A percentile compares a stretch with the other conserved stretches of the same genome.
These are phyloP conservation scores for Chlamydomonas sp. DNA, from an alignment of 139 green algal genomes.

Conservation along the genomic window DNA sequence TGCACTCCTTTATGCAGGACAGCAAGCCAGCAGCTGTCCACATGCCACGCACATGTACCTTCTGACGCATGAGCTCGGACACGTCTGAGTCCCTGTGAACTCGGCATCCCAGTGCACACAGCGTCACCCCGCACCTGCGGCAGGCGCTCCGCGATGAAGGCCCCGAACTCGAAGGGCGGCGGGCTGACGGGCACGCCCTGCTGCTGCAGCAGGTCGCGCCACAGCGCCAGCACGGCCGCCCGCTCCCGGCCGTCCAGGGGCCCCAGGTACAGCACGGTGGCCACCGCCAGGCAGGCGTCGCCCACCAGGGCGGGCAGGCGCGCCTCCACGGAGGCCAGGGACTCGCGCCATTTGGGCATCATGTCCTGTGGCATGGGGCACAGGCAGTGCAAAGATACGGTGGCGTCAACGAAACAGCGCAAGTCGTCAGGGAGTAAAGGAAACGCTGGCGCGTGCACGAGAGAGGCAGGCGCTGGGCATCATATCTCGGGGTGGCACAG, in stretches of 20 bases:
- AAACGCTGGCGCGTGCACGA: too few species aligned
- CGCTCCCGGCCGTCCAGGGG: constrained; percentile 42
- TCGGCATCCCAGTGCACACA: background rate
- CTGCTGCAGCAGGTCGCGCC: constrained; percentile 29
- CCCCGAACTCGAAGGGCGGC: constrained; percentile 23
- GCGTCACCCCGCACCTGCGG: background rate
- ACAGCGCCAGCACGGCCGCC: constrained; percentile 30
- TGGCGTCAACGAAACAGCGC: too few species aligned
- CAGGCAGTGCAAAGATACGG: background rate
- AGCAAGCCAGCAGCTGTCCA: too few species aligned
- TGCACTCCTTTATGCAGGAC: too few species aligned
- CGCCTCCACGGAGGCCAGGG: constrained; percentile 18
- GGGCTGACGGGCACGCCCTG: constrained; percentile 32
- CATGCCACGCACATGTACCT: background rate
- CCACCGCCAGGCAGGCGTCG: constrained; percentile 38
- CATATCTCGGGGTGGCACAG: too few species aligned
- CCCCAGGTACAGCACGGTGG: constrained; percentile 36
- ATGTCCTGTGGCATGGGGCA: background rate
- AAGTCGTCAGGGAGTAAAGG: too few species aligned
- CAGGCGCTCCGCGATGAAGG: constrained; percentile 20
- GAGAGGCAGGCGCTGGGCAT: too few species aligned
- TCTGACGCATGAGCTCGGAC: background rate
- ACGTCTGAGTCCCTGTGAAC: background rate
- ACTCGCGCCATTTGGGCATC: constrained; percentile 6
- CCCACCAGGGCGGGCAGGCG: constrained; percentile 40